These are phyloP conservation scores for Candida xiaguanensis DNA, from an alignment of 805 yeast species.

Conservation along the genomic window DNA sequence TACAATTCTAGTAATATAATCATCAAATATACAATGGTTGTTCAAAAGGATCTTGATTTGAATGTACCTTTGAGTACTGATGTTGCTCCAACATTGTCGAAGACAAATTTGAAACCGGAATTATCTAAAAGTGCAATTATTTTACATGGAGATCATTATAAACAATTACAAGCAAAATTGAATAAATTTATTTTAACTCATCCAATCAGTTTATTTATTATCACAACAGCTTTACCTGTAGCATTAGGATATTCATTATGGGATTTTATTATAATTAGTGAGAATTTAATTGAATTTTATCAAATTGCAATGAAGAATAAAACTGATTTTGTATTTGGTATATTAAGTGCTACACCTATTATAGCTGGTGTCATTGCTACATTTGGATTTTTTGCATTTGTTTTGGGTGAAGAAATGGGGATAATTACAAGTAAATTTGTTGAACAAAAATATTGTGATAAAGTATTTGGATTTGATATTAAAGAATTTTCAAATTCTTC, in stretches of 20 bases:
- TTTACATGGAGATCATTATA: slow-evolving; percentile 59
- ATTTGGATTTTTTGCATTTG: slow-evolving; percentile 35
- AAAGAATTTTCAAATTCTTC: slow-evolving; percentile 38
- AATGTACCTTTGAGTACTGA: slow-evolving; percentile 51
- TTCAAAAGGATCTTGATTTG: slow-evolving; percentile 51
- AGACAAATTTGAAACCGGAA: slow-evolving; percentile 51
- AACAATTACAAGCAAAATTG: slow-evolving; percentile 44
- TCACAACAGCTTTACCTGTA: slow-evolving; percentile 18
- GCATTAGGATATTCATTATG: slow-evolving; percentile 19
- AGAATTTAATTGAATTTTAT: slow-evolving; percentile 26
- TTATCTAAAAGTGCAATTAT: slow-evolving; percentile 57
- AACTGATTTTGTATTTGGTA: slow-evolving; percentile 20
- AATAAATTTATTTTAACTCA: slow-evolving; percentile 46
- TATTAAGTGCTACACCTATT: slow-evolving; percentile 33
- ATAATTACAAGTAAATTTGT: slow-evolving; percentile 28
- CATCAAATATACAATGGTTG: no score
- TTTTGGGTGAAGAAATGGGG: slow-evolving; percentile 48
- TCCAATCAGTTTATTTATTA: slow-evolving; percentile 32
- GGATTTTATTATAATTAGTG: slow-evolving; percentile 30
- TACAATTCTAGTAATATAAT: no score
- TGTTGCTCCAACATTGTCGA: slow-evolving; percentile 50
- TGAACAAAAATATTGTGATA: slow-evolving; percentile 18
- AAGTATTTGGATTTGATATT: slow-evolving; percentile 51
- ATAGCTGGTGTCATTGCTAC: slow-evolving; percentile 33
- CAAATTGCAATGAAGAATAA: slow-evolving; percentile 16